Conservation (phyloP, 106 monocot species). For the Iris macrosiphon region DNA sequence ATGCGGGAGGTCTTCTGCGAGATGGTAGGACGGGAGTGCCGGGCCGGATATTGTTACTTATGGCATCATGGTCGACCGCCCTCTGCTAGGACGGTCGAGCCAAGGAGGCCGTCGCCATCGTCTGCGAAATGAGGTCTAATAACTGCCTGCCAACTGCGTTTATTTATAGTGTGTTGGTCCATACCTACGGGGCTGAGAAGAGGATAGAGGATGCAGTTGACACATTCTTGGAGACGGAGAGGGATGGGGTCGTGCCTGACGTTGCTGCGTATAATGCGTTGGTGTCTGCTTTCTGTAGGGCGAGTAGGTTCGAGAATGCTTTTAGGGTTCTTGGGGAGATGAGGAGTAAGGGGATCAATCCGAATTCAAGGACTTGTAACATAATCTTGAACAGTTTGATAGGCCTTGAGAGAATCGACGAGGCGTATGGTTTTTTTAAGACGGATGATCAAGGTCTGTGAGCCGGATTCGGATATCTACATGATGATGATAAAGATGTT, state of each 20-base stretch:
- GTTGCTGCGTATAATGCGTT: slow-evolving; percentile 82
- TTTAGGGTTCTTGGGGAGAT: slow-evolving; percentile 67
- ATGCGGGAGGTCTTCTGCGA: slow-evolving; percentile 55
- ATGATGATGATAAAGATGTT: slow-evolving; percentile 99
- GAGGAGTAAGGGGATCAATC: slow-evolving; percentile 47
- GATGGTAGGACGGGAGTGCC: slow-evolving; percentile 55
- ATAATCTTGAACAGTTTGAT: slow-evolving; percentile 75
- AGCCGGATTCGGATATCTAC: slow-evolving; percentile 93
- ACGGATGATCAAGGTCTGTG: slow-evolving; percentile 63
- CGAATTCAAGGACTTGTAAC: slow-evolving; percentile 80
- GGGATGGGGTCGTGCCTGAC: slow-evolving; percentile 53
- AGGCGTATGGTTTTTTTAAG: slow-evolving; percentile 74
- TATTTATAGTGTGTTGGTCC: slow-evolving; percentile 81
- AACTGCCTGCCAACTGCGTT: slow-evolving; percentile 61
- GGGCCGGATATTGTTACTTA: slow-evolving; percentile 88
- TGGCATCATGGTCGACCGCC: slow-evolving; percentile 88
- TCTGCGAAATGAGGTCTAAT: slow-evolving; percentile 44
- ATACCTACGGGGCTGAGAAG: slow-evolving; percentile 71
- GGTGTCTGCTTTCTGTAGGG: slow-evolving; percentile 70
- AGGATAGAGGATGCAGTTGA: slow-evolving; percentile 68
- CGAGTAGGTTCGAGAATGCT: slow-evolving; percentile 53
- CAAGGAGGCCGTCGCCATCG: slow-evolving; percentile 55
- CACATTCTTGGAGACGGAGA: slow-evolving; percentile 82
- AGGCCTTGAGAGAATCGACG: slow-evolving; percentile 28
- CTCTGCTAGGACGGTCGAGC: slow-evolving; percentile 73